Evolutionary conservation across 179 eudicot genomes (phyloP).

Genomic region (Nepenthes alata): DNA sequence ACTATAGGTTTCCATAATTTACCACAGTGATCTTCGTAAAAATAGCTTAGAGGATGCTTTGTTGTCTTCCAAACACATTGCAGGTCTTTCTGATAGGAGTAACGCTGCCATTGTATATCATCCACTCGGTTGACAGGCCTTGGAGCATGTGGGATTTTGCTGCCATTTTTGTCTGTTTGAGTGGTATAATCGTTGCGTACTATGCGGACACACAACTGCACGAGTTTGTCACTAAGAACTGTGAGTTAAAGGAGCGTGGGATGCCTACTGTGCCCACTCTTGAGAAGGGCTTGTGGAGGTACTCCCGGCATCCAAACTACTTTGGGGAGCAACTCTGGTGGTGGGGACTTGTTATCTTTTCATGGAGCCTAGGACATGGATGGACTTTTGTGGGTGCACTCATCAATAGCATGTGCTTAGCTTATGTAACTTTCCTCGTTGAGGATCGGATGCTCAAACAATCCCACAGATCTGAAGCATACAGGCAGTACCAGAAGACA

Average conservation of each 20-base stretch:
- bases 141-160: conserved; percentile 50
- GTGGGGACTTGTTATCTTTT: conserved; percentile 84
- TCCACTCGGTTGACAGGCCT: conserved; percentile 52
- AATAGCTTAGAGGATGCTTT: not conserved
- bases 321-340: conserved; percentile 98
- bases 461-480: conserved; percentile 57
- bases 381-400: conserved; percentile 64
- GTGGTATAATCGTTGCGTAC: conserved; percentile 55
- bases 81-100: conserved; percentile 69
- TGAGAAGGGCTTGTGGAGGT: conserved; percentile 70
- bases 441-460: conserved; percentile 69
- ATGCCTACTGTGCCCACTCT: conserved; percentile 40
- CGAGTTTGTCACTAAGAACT: conserved; percentile 36
- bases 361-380: conserved; percentile 53
- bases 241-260: conserved; percentile 38
- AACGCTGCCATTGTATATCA: conserved; percentile 59
- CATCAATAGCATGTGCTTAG: conserved; percentile 60
- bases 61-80: conserved; percentile 1
- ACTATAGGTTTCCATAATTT: no score
- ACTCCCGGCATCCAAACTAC: conserved; percentile 91
- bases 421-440: conserved; percentile 68
- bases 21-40: no score
- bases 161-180: conserved; percentile 45
- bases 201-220: conserved; percentile 77
- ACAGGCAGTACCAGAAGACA: conserved; percentile 54